Conservation (phyloP, 371 early-diverging fungal species). For the Rhizopus microsporus region DNA sequence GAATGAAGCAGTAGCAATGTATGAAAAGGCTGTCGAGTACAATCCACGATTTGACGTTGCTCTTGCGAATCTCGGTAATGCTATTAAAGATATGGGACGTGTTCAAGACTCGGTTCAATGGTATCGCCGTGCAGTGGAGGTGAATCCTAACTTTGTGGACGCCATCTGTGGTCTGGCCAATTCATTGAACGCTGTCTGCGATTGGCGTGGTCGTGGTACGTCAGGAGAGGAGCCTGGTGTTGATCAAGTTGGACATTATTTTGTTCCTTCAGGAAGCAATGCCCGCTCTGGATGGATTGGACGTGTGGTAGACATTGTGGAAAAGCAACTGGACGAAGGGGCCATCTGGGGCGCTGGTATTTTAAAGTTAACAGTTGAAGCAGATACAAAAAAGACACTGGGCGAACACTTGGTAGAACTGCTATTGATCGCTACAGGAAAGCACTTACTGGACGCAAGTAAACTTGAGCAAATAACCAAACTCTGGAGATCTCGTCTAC, state of each 20-base stretch:
- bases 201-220: slow-evolving; percentile 83
- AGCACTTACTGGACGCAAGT: slow-evolving; percentile 6
- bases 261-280: slow-evolving; percentile 22
- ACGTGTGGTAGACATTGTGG: slow-evolving; percentile 77
- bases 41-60: slow-evolving; percentile 91
- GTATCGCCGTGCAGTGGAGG: slow-evolving; percentile 83
- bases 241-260: slow-evolving; percentile 38
- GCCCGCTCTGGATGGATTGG: slow-evolving; percentile 74
- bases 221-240: slow-evolving; percentile 48
- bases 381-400: slow-evolving; percentile 17
- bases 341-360: slow-evolving; percentile 59
- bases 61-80: slow-evolving; percentile 88
- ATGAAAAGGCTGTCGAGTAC: slow-evolving; percentile 84
- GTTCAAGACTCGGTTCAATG: slow-evolving; percentile 88
- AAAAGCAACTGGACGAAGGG: slow-evolving; percentile 75
- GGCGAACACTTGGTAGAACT: slow-evolving; percentile 36
- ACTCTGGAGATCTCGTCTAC: slow-evolving; percentile 38
- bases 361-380: slow-evolving; percentile 16
- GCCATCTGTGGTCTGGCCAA: slow-evolving; percentile 91
- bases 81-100: slow-evolving; percentile 85
- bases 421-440: slow-evolving; percentile 17
- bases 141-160: slow-evolving; percentile 90
- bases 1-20: slow-evolving; percentile 83
- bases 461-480: slow-evolving; percentile 5
- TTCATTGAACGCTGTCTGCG: slow-evolving; percentile 84